Evolutionary conservation across 805 yeast species (phyloP), one percentile per base, ranked within the genome.

Genomic region (Metschnikowia rubicola): DNA sequence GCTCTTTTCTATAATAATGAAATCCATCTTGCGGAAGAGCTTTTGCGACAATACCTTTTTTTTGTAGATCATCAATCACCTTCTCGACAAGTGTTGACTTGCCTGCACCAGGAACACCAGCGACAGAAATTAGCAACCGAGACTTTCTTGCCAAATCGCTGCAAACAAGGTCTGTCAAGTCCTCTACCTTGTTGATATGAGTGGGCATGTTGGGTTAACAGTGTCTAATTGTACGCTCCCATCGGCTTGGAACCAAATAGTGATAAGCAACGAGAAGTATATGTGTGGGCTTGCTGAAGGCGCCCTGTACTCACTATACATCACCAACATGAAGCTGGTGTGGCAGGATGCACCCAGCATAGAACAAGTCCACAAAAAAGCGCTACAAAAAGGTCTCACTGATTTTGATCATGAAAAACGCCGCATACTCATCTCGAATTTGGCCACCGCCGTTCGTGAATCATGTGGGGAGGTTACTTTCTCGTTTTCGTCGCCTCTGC

Each of bases 91-190:
- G 58, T 0, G 95, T 86, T 3, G 91, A 77, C 62, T 88, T 88
- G 0, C 96, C 96, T 0, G 91, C 80, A 6, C 96, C 96, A 2
- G 96, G 96, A 0, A 82, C 74, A 1, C 96, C 96, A 2, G 83
- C 81, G 10, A 89, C 58, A 0, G 85, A 67, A 9, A 89, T 69
- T 13, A 84, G 49, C 2, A 81, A 61, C 53, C 91, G 45, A 13
- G 42, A n/a, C 31, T 46, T 42, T n/a, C 37, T 41, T 17, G 13
- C 35, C 39, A 51, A 34, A 12, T 36, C 44, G n/a, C 35, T 21
- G 32, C 19, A 10, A 19, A 54, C 46, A 13, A 47, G 43, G 26
- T 30, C 41, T 9, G 48, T 53, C 12, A 54, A 46, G 15, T 46
- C 50, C 12, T 41, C 50, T 7, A 47, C 37, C 10, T 35, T 37